phyloP scores from a whole-genome alignment of 2,329 filamentous ascomycete genomes.

The Colletotrichum abscissum region DNA sequence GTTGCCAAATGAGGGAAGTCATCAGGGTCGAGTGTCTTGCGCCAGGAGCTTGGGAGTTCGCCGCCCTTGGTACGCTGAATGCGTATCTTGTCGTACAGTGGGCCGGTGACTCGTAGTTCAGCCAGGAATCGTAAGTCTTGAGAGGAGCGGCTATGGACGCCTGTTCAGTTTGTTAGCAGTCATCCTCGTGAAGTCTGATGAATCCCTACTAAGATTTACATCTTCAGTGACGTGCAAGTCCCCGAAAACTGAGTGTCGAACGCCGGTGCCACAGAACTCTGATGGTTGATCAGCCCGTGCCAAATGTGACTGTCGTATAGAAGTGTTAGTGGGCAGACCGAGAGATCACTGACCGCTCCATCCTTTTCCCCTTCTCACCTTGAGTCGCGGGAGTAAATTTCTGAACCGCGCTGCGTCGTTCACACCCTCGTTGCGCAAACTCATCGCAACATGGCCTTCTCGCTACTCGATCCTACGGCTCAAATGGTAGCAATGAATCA shows the following conservation, averaged over 20 bases:
- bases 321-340: too few species aligned
- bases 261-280: background rate
- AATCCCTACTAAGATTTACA: background rate
- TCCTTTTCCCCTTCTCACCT: background rate
- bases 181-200: background rate
- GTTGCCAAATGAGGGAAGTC: too few species aligned
- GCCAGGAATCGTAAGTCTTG: background rate
- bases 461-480: background rate
- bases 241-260: background rate
- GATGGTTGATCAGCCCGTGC: background rate
- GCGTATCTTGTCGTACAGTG: too few species aligned
- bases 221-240: background rate
- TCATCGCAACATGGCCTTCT: background rate
- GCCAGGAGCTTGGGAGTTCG: too few species aligned
- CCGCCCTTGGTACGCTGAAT: too few species aligned
- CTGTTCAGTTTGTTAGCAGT: background rate
- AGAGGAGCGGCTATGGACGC: background rate
- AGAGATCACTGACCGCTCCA: too few species aligned
- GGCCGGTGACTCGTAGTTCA: background rate
- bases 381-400: too few species aligned
- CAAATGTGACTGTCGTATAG: too few species aligned
- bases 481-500: background rate
- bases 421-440: background rate
- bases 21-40: too few species aligned
- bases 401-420: too few species aligned